phyloP scores from a whole-genome alignment of 2,329 filamentous ascomycete species.

The Fusarium sp. region DNA sequence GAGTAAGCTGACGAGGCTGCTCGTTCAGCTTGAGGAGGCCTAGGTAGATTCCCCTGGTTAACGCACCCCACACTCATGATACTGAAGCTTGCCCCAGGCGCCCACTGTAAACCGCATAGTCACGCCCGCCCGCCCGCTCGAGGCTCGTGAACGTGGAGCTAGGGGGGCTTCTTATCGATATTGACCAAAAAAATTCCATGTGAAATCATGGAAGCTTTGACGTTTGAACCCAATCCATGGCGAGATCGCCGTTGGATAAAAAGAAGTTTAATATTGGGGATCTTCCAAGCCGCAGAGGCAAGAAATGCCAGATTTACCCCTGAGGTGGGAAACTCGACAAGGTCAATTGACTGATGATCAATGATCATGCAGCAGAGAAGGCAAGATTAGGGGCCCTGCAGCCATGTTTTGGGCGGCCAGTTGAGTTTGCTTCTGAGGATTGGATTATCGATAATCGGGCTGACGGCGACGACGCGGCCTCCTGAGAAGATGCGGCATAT shows the following conservation, averaged over 20 bases:
- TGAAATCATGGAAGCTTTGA: background rate
- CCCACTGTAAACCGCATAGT: constrained; percentile 26
- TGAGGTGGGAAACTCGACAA: constrained; percentile 13
- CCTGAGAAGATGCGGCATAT: constrained; percentile 22
- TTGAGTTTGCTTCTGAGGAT: constrained; percentile 1
- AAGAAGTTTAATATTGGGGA: background rate
- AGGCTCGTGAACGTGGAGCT: constrained; percentile 31
- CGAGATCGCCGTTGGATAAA: background rate
- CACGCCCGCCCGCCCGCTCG: constrained; percentile 8
- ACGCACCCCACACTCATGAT: constrained; percentile 37
- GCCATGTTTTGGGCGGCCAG: constrained; percentile 11
- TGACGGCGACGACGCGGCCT: constrained; percentile 34
- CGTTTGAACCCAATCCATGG: background rate
- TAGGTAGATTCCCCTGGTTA: background rate
- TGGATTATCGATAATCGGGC: constrained; percentile 11
- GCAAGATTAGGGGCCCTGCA: constrained; percentile 7
- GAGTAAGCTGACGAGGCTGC: background rate
- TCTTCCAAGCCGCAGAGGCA: constrained; percentile 11
- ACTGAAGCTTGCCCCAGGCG: constrained; percentile 29
- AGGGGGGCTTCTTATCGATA: constrained; percentile 26
- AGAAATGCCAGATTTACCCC: constrained; percentile 18
- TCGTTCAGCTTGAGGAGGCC: background rate
- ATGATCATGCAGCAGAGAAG: constrained; percentile 36
- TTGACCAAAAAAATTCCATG: constrained; percentile 11
- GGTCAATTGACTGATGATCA: constrained; percentile 38